Evolutionary conservation across 805 yeast genomes (phyloP).

Genomic region (Hanseniaspora jakobsenii): DNA sequence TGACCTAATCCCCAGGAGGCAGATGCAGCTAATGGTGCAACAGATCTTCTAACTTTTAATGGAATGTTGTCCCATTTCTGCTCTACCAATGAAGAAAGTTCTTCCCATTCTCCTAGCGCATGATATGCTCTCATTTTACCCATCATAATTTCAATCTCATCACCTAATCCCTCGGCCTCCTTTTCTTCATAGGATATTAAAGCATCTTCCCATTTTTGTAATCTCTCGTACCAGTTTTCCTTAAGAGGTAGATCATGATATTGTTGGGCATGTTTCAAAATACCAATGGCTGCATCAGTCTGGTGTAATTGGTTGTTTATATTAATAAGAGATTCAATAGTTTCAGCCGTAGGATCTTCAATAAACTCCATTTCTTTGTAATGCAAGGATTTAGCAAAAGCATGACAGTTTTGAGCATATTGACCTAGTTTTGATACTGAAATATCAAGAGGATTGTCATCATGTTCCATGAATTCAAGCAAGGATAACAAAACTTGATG

Average conservation of each 20-base stretch:
- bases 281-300: constrained; percentile 95
- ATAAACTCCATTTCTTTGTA: constrained; percentile 91
- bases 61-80: constrained; percentile 72
- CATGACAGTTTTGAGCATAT: constrained; percentile 91
- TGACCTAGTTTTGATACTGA: constrained; percentile 81
- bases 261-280: constrained; percentile 82
- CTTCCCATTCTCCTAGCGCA: constrained; percentile 99
- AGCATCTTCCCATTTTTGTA: constrained; percentile 98
- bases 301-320: constrained; percentile 92
- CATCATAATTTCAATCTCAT: constrained; percentile 78
- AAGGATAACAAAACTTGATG: constrained; percentile 78
- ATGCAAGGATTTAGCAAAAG: constrained; percentile 93
- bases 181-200: constrained; percentile 76
- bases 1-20: constrained; percentile 97
- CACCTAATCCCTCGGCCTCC: constrained; percentile 37
- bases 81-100: constrained; percentile 69
- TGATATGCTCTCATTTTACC: constrained; percentile 97
- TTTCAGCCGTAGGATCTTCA: constrained; percentile 82
- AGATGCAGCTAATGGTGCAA: constrained; percentile 97
- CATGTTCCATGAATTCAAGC: constrained; percentile 96
- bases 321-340: constrained; percentile 81
- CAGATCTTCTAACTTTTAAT: constrained; percentile 60
- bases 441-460: constrained; percentile 85
- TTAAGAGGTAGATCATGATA: constrained; percentile 83
- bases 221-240: constrained; percentile 95